Conservation (phyloP, 1,139 yeast species). For the Nakaseomyces nivariensis region DNA sequence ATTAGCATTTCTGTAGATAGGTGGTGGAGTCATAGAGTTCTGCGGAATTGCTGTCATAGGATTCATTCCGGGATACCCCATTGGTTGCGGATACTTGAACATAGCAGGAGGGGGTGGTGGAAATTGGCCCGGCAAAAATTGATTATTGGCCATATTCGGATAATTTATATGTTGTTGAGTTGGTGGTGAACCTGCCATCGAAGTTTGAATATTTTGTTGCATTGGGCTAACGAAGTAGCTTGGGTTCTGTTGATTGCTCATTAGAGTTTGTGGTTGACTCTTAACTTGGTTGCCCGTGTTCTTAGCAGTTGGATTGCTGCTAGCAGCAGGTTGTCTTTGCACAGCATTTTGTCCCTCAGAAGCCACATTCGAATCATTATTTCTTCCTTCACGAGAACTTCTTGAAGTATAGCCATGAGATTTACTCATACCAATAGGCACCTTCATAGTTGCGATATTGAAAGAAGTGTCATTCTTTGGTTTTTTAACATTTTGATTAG, state of each 20-base stretch:
- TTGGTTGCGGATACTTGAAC: background rate
- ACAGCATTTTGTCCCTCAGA: background rate
- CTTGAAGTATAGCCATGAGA: conserved; percentile 17
- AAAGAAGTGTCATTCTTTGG: conserved; percentile 5
- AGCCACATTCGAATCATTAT: background rate
- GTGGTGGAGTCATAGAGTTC: background rate
- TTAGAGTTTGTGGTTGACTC: background rate
- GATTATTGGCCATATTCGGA: background rate
- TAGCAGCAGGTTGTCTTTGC: background rate
- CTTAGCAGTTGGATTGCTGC: background rate
- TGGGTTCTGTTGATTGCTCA: background rate
- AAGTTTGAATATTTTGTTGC: background rate
- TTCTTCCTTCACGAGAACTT: conserved; percentile 10
- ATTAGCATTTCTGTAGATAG: conserved; percentile 5
- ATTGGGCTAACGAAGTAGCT: background rate
- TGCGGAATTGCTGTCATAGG: background rate
- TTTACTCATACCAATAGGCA: conserved; percentile 12
- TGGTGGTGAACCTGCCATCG: background rate
- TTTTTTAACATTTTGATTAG: conserved; percentile 6
- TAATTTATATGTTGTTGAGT: background rate
- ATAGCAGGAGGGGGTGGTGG: conserved; percentile 4
- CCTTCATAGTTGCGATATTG: background rate
- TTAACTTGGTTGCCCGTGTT: background rate
- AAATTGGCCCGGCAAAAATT: conserved; percentile 6
- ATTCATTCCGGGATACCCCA: background rate